These are phyloP conservation scores for Metschnikowia similis DNA, from an alignment of 805 yeast genomes.

Conservation along the genomic window DNA sequence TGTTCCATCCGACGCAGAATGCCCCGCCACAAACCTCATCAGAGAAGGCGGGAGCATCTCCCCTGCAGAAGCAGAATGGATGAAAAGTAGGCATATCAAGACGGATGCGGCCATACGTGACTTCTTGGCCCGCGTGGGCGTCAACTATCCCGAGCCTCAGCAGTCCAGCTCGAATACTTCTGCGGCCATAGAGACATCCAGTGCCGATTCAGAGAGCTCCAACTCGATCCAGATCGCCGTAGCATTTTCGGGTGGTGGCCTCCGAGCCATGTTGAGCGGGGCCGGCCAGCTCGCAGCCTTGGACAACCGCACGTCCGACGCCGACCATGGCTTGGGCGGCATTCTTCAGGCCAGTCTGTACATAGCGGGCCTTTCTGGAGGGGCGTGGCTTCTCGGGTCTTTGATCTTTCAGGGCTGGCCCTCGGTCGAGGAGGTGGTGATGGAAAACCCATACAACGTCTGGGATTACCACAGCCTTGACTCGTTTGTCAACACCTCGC, in stretches of 20 bases:
- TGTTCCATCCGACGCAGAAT: constrained; percentile 56
- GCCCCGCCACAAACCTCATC: constrained; percentile 38
- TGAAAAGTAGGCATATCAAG: constrained; percentile 24
- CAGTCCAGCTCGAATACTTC: not conserved
- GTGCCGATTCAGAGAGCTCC: not conserved
- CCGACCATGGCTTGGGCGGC: constrained; percentile 60
- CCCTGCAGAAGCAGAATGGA: constrained; percentile 48
- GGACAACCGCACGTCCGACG: constrained; percentile 13
- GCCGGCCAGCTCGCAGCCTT: constrained; percentile 18
- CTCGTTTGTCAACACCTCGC: constrained; percentile 24
- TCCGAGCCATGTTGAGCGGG: constrained; percentile 32
- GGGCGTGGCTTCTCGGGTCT: constrained; percentile 76
- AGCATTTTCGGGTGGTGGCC: constrained; percentile 37
- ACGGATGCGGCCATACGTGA: constrained; percentile 12
- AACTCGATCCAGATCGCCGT: constrained; percentile 21
- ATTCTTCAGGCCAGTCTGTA: constrained; percentile 67
- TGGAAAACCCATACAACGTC: constrained; percentile 27
- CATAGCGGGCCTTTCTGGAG: constrained; percentile 77
- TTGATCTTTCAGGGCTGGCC: constrained; percentile 70
- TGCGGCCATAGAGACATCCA: no score
- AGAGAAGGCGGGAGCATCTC: constrained; percentile 50
- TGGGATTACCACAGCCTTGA: constrained; percentile 33
- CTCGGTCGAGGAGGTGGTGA: constrained; percentile 54
- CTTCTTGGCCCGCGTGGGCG: constrained; percentile 10
- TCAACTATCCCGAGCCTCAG: not conserved